These are phyloP conservation scores for Wickerhamiella slavikovae DNA, from an alignment of 805 yeast species.

Conservation along the genomic window DNA sequence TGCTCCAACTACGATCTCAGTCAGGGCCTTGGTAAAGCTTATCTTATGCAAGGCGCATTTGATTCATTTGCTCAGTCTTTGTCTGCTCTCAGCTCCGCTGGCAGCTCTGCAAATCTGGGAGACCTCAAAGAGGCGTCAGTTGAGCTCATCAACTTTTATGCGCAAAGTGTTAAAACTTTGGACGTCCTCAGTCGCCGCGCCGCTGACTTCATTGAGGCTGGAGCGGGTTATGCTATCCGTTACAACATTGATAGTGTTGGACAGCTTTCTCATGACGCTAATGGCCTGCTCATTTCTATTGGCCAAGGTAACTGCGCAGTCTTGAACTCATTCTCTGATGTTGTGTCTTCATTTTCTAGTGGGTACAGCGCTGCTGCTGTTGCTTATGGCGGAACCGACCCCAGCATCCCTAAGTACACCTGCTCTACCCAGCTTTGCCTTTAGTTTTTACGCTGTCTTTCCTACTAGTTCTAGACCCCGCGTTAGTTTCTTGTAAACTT, in stretches of 20 bases:
- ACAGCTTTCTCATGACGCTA: slow-evolving; percentile 10
- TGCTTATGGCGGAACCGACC: slow-evolving; percentile 3
- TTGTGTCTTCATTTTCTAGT: slow-evolving; percentile 1
- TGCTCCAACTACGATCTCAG: slow-evolving; percentile 5
- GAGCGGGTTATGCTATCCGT: slow-evolving; percentile 9
- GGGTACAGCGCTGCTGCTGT: slow-evolving; percentile 4
- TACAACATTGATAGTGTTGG: slow-evolving; percentile 10
- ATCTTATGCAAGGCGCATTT: slow-evolving; percentile 9
- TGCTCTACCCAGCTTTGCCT: too few species aligned
- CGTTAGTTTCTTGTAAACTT: too few species aligned
- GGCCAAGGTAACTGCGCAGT: slow-evolving; percentile 3
- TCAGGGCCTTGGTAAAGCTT: slow-evolving; percentile 14
- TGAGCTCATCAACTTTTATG: slow-evolving; percentile 6
- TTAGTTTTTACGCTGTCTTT: too few species aligned
- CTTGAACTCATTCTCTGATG: slow-evolving; percentile 1
- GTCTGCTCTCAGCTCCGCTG: slow-evolving; percentile 3
- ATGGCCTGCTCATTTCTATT: slow-evolving; percentile 6
- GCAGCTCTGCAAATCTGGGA: slow-evolving; percentile 5
- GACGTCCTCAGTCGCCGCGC: slow-evolving; percentile 11
- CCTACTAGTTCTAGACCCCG: too few species aligned
- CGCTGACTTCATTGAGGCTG: slow-evolving; percentile 10
- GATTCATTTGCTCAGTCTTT: slow-evolving; percentile 7
- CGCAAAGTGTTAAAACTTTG: slow-evolving; percentile 8
- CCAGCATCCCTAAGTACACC: slow-evolving; percentile 4
- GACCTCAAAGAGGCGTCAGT: slow-evolving; percentile 4